Evolutionary conservation across 208 protist species (phyloP), one percentile per base, ranked within the genome.

Genomic region (Trypanosoma boissoni): DNA sequence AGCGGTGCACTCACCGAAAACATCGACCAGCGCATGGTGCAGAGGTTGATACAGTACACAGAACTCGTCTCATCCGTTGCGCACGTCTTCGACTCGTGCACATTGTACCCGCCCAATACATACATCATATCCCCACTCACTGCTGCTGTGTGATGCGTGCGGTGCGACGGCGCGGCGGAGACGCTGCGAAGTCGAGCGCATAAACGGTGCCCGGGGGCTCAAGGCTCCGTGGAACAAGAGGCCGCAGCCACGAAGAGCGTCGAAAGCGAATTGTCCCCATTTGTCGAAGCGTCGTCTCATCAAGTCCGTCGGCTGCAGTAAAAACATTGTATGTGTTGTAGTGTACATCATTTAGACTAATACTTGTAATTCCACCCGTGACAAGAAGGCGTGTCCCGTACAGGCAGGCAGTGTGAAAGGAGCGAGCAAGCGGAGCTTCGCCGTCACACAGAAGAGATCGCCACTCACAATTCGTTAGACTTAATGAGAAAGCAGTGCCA

Each of bases 281-380:
- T 7, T 53, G 43, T 28, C 20, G 31, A n/a, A 42, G 20, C 10
- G 32, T 34, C 29, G 37, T 29, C 12, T 12, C 20, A 20, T 52
- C 53, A 20, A 69, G 53, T 1, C 31, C 54, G 34, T 69, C 63
- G 8, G 37, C 32, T 20, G 26, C 28, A 7, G 64, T 57, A 20
- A 64, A 58, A 18, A 63, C 48, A 16, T 63, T 53, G 21, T 57
- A 70, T 31, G 64, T 61, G 46, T 70, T 64, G 55, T 63, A 62
- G 29, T 70, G 55, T 10, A 57, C 23, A 56, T 70, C 55, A 49
- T 64, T n/a, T 9, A 70, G 3, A 26, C 54, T 45, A n/a, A 70
- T 34, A 45, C 24, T 43, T 50, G 58, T 57, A 14, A 70, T 52
- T 20, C 64, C 54, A 24, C 56, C 54, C 36, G 64, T 64, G 21